These are phyloP conservation scores for Entonaema liquescens DNA, from an alignment of 495 filamentous ascomycete genomes.

Conservation along the genomic window DNA sequence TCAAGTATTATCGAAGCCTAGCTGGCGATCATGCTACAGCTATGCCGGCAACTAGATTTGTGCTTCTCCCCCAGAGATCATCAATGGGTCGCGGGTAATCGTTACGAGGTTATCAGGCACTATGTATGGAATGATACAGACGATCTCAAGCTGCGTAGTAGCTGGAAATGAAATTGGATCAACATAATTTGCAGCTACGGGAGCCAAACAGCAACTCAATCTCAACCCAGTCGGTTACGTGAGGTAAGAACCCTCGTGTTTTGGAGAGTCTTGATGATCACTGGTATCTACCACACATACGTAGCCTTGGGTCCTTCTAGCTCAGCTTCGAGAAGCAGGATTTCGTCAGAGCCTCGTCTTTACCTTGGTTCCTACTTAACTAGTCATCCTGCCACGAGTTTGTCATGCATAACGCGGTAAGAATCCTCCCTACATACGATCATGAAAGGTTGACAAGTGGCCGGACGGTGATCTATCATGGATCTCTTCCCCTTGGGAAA, in stretches of 20 bases:
- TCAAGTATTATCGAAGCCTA: conserved; percentile 14
- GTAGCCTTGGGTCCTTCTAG: conserved; percentile 19
- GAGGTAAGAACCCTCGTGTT: conserved; percentile 32
- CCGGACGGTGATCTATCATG: conserved; percentile 22
- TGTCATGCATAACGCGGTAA: conserved; percentile 11
- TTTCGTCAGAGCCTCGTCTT: conserved; percentile 36
- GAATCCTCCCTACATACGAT: conserved; percentile 14
- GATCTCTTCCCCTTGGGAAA: conserved; percentile 31
- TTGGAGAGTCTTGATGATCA: conserved; percentile 17
- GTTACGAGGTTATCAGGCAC: conserved; percentile 26
- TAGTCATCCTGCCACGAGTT: conserved; percentile 22
- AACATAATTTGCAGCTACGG: conserved; percentile 13
- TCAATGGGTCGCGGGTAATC: conserved; percentile 4
- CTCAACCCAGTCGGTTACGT: conserved; percentile 5
- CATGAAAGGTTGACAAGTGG: conserved; percentile 13
- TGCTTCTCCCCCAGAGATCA: conserved; percentile 4
- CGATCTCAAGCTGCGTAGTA: conserved; percentile 11
- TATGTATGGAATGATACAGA: conserved; percentile 2
- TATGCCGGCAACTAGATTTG: conserved; percentile 7
- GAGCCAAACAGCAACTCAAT: conserved; percentile 17
- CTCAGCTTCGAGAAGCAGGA: conserved; percentile 26
- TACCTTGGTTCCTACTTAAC: conserved; percentile 22
- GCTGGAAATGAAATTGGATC: conserved; percentile 5
- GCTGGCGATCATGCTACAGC: conserved; percentile 15
- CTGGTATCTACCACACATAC: conserved; percentile 11